Base-by-base conservation (phyloP, 805 yeast genomes). In the Cyberlindnera galapagoensis region DNA sequence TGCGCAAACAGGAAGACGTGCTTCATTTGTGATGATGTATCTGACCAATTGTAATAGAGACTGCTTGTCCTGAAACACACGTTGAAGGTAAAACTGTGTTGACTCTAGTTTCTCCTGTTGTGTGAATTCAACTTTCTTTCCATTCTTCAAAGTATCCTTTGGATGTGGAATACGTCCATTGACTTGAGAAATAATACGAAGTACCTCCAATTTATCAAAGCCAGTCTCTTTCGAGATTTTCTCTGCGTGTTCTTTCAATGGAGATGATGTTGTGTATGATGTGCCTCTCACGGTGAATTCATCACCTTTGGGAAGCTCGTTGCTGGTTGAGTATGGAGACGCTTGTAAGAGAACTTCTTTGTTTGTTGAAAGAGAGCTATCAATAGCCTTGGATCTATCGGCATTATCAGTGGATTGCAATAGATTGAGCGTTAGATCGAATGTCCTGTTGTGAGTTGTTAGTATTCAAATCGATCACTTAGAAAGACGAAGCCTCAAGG, bases 31-130 rank as follows among this genome's bases (percentile, higher is more conserved):
- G 4, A 60, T 27, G 4, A 61, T 21, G n/a, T 37, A 29, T 16
- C 61, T 47, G 2, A 65, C 59, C 4, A 71, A 52, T 24, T 63
- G 60, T n/a, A 75, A 46, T 0, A 74, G 54, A 1, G 62, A 51
- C 38, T 75, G 57, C 47, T 80, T 65, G 46, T 79, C 85, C 35
- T 63, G 54, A 35, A 74, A 52, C 2, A 71, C 56, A n/a, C 51
- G 52, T 14, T 59, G 49, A 7, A 60, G 56, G 45, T 65, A 62
- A n/a, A 52, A n/a, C 31, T 34, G 33, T 4, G 26, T 28, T 25
- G 34, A 29, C 18, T 38, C 34, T 3, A 32, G 40, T 21, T 30
- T 38, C 16, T 32, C 29, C 2, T 25, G 22, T 4, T 34, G 34
- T 9, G 28, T 35, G 13, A 36, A 41, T 20, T 38, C 38, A 17